A percentile compares a stretch with the other conserved stretches of the same genome.
These are phyloP conservation scores for Euphrasia arctica DNA, from an alignment of 305 asterid species.

Conservation along the genomic window DNA sequence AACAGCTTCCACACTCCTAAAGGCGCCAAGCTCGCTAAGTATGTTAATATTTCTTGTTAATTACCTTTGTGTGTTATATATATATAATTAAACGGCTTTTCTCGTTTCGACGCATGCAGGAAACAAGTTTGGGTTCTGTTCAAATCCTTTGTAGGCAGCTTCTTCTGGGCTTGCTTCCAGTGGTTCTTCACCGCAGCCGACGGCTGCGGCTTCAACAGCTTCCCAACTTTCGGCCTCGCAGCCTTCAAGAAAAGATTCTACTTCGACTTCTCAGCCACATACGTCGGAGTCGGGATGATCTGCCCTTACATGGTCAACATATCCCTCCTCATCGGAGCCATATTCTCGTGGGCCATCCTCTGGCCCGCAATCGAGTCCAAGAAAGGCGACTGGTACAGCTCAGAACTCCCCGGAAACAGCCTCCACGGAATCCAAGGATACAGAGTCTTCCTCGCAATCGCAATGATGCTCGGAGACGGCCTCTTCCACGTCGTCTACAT, in stretches of 20 bases:
- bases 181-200: slow-evolving; percentile 61
- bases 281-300: slow-evolving; percentile 79
- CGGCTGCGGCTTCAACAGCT: slow-evolving; percentile 56
- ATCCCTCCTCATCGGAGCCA: slow-evolving; percentile 59
- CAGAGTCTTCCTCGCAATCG: slow-evolving; percentile 58
- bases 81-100: neutral
- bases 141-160: slow-evolving; percentile 50
- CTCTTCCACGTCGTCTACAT: slow-evolving; percentile 53
- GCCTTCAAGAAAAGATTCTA: slow-evolving; percentile 48
- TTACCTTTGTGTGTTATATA: too few relatives aligned
- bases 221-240: slow-evolving; percentile 54
- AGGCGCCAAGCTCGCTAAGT: slow-evolving; percentile 66
- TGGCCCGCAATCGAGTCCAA: slow-evolving; percentile 62
- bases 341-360: slow-evolving; percentile 71
- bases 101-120: slow-evolving; percentile 29
- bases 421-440: slow-evolving; percentile 81
- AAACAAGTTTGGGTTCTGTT: slow-evolving; percentile 56
- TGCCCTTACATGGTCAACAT: slow-evolving; percentile 72
- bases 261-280: slow-evolving; percentile 69
- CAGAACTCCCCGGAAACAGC: slow-evolving; percentile 32
- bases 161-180: slow-evolving; percentile 54
- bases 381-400: slow-evolving; percentile 60
- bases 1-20: slow-evolving; percentile 76
- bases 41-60: neutral
- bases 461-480: slow-evolving; percentile 78